phyloP scores from a whole-genome alignment of 2,329 filamentous ascomycete genomes.

The Capronia epimyces region DNA sequence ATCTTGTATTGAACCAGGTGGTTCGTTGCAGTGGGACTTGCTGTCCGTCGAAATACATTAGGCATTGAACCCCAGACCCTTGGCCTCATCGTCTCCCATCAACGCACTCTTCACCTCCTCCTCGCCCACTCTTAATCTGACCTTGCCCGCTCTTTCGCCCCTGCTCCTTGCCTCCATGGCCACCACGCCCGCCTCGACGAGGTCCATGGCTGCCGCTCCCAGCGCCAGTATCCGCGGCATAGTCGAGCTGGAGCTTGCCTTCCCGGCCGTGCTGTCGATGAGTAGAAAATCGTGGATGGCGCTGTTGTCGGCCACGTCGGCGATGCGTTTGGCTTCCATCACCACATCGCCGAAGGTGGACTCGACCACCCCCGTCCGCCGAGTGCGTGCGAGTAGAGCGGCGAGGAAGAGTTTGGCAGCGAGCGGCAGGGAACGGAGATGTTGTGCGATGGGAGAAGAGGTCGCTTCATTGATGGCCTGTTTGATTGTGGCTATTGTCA shows the following conservation, averaged over 20 bases:
- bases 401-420: conserved; percentile 79
- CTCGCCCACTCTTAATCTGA: conserved; percentile 78
- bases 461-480: conserved; percentile 93
- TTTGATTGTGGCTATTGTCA: conserved; percentile 90
- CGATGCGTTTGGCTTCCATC: conserved; percentile 72
- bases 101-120: conserved; percentile 88
- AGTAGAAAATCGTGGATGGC: conserved; percentile 59
- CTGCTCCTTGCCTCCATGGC: conserved; percentile 69
- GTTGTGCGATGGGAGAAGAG: conserved; percentile 83
- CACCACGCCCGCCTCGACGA: conserved; percentile 82
- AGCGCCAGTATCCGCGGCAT: conserved; percentile 53
- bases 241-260: conserved; percentile 26
- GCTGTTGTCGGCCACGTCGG: conserved; percentile 50
- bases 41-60: too few relatives aligned
- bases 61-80: conserved; percentile 61
- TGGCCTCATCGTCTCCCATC: conserved; percentile 80
- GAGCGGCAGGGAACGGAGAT: conserved; percentile 74
- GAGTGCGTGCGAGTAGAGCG: conserved; percentile 69
- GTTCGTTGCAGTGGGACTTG: too few relatives aligned
- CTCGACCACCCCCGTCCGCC: conserved; percentile 79
- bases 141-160: conserved; percentile 79
- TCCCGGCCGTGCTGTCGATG: conserved; percentile 31
- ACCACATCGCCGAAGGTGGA: conserved; percentile 83
- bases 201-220: conserved; percentile 68
- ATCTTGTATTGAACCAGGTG: too few relatives aligned